Conservation (phyloP, 2,329 filamentous ascomycete genomes). For the Diplodia seriata region DNA sequence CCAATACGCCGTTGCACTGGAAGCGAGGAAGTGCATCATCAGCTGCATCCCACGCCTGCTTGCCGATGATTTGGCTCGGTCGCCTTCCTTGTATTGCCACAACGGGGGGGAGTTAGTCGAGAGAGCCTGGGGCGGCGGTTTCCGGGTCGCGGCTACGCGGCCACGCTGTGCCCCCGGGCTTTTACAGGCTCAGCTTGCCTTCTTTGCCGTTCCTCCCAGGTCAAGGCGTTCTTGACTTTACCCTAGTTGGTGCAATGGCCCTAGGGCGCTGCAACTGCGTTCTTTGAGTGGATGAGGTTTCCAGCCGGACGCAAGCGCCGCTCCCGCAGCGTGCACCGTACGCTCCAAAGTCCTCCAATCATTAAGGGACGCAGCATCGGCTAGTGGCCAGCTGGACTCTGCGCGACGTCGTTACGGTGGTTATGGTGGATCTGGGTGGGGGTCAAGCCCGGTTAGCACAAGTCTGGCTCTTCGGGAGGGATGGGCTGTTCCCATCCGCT, state of each 20-base stretch:
- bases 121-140: background rate
- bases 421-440: background rate
- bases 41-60: background rate
- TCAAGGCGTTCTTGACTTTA: background rate
- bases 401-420: constrained; percentile 3
- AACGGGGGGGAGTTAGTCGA: background rate
- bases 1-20: background rate
- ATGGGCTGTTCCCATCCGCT: background rate
- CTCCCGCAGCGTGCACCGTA: background rate
- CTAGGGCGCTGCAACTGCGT: background rate
- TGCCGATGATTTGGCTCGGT: background rate
- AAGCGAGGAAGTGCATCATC: background rate
- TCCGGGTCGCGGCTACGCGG: background rate
- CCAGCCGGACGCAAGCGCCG: background rate
- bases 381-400: background rate
- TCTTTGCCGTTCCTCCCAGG: background rate
- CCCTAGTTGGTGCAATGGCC: background rate
- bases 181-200: background rate
- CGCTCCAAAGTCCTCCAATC: constrained; percentile 1
- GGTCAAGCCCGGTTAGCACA: background rate
- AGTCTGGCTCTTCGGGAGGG: background rate
- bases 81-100: background rate
- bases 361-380: background rate
- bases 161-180: background rate
- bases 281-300: background rate